Percentiles rank a stretch among this genome's conserved stretches.
phyloP scores from a whole-genome alignment of 140 eudicot genomes.

The Bidens hawaiensis region DNA sequence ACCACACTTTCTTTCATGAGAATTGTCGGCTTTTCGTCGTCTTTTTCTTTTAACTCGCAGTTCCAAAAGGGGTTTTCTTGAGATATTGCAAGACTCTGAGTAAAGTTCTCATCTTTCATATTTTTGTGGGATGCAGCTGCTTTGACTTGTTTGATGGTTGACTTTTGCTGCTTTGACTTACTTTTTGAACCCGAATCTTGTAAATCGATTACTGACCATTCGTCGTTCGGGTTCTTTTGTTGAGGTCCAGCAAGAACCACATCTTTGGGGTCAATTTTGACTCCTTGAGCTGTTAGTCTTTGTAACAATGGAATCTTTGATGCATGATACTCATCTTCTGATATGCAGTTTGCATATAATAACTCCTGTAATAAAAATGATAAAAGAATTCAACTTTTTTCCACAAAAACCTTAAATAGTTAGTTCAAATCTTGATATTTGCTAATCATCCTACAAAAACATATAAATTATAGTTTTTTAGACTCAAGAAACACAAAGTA shows the following conservation, averaged over 20 bases:
- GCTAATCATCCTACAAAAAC: too few species aligned
- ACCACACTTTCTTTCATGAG: conserved; percentile 58
- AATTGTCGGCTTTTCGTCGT: conserved; percentile 54
- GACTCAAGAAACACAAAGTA: too few species aligned
- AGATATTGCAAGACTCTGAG: conserved; percentile 35
- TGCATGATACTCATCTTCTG: conserved; percentile 32
- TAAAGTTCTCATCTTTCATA: conserved; percentile 31
- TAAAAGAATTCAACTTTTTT: too few species aligned
- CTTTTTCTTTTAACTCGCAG: conserved; percentile 38
- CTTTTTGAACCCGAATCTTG: conserved; percentile 52
- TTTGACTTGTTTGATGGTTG: conserved; percentile 50
- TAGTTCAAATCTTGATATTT: too few species aligned
- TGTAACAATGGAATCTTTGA: conserved; percentile 86
- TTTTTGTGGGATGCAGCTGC: conserved; percentile 45
- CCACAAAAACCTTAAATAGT: too few species aligned
- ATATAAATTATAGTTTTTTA: too few species aligned
- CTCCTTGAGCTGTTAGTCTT: conserved; percentile 88
- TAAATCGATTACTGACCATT: conserved; percentile 82
- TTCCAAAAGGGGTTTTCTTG: conserved; percentile 93
- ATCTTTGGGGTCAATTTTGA: conserved; percentile 57
- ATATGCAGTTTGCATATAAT: too few species aligned
- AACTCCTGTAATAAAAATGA: conserved; percentile 49
- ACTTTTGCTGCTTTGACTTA: conserved; percentile 42
- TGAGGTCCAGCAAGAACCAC: conserved; percentile 41
- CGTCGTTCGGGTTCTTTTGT: conserved; percentile 37